phyloP scores from a whole-genome alignment of 805 yeast genomes.

The Yarrowia sp. region DNA sequence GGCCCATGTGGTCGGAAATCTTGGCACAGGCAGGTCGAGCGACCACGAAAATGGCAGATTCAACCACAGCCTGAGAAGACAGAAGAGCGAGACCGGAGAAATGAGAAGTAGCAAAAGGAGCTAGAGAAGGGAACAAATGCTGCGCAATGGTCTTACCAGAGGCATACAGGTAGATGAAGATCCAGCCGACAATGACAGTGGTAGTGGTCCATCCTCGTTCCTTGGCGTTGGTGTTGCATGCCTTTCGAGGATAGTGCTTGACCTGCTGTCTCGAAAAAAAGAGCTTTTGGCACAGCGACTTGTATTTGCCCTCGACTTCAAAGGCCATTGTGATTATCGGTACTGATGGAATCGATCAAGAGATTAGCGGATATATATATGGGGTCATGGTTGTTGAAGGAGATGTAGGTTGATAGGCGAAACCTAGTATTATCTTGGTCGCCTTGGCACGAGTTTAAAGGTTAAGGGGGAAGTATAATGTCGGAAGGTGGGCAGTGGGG shows the following conservation, averaged over 20 bases:
- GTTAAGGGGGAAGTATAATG: background rate
- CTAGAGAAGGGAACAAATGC: conserved; percentile 17
- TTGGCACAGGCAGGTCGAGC: conserved; percentile 21
- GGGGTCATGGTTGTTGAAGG: background rate
- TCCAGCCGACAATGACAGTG: conserved; percentile 13
- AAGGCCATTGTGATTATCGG: background rate
- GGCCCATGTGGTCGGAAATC: conserved; percentile 17
- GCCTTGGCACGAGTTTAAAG: background rate
- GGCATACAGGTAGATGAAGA: conserved; percentile 16
- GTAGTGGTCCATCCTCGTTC: conserved; percentile 26
- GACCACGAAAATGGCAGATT: conserved; percentile 18
- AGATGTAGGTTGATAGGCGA: background rate
- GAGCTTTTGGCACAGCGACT: background rate
- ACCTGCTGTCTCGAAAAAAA: background rate
- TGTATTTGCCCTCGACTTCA: background rate
- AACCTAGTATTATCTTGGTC: background rate
- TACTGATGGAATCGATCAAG: conserved; percentile 2
- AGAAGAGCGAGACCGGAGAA: conserved; percentile 16
- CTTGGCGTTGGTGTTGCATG: conserved; percentile 22
- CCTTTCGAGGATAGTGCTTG: conserved; percentile 8
- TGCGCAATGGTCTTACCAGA: conserved; percentile 18
- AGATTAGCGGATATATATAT: conserved; percentile 3
- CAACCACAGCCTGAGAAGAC: conserved; percentile 21
- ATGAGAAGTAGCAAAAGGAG: conserved; percentile 16
- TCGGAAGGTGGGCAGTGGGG: conserved; percentile 7